Evolutionary conservation across 257 asterid species (phyloP), one percentile per base, ranked within the genome.

Genomic region (Henckelia pumila): DNA sequence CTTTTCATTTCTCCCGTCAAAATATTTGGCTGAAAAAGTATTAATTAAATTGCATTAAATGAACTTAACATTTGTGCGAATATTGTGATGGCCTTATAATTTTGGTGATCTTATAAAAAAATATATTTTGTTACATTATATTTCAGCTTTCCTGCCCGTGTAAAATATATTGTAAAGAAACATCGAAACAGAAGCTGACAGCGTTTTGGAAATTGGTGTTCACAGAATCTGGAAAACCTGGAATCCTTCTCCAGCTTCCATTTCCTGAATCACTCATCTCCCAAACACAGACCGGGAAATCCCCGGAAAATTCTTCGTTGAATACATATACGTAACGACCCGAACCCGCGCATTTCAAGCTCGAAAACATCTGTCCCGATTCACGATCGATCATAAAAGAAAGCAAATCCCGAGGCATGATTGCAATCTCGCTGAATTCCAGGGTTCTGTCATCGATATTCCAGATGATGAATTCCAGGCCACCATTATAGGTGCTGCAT

Each of bases 401-500:
- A 55, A 74, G 55, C 62, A 82, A 3, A 23, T 26, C 77, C 0
- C 19, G 16, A 1, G 87, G 84, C 87, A 79, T 79, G 24, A 62
- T 60, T 6, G 76, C 75, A 19, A 79, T 64, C 61, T 79, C 79
- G 37, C 61, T 69, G 21, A 68, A 74, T 69, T 79, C 87, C 62
- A 76, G 74, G 4, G 80, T 61, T 32, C 60, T 58, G 68, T 76
- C 87, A 52, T 82, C 82, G 52, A 79, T 71, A 14, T 62, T 55
- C 84, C 87, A 82, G 1, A 82, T 50, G 11, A 21, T 59, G 44
- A 79, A 82, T 10, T 55, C 69, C 3, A 40, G 61, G 13, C 29
- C 75, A 44, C 30, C 59, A 19, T 10, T 26, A 4, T 33, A 33
- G 44, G 23, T 22, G 29, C 59, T 64, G 70, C 84, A 71, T 26